Evolutionary conservation across 257 asterid genomes (phyloP), one percentile per base, ranked within the genome.

Genomic region (Nicotiana attenuata): DNA sequence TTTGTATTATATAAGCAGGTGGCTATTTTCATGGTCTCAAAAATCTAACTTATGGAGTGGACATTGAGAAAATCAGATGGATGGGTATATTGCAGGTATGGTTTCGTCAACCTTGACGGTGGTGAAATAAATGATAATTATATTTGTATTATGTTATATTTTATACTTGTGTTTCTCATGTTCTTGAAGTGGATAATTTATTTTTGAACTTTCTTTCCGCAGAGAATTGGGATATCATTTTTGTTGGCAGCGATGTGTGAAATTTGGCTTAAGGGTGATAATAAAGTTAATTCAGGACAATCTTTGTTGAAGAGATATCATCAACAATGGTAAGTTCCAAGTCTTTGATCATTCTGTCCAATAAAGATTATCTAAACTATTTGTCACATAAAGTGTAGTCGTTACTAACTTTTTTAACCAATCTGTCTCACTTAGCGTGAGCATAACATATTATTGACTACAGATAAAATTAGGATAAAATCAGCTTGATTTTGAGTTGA

Each of bases 191-290:
- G 78, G 38, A 56, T 26, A 38, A 50, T 50, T 7, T 17, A 57
- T 26, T 82, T 10, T 17, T 13, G 16, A n/a, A 6, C 76, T 38
- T 33, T 55, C 20, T 35, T 41, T 47, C 50, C 77, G 63, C 87
- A 92, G 96, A 89, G 96, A 87, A 92, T 92, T 82, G 96, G 89
- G 80, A 88, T 83, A 82, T 90, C 92, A 53, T 92, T 89, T 88
- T 86, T 63, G 75, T 77, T 87, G 47, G 90, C 90, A 66, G 96
- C 96, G 63, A 73, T 87, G 81, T 92, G 93, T 76, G 94, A 90
- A 88, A 90, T 92, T 84, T 92, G 96, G 96, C 94, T 92, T n/a
- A 81, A 92, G 83, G 88, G 85, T 29, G 90, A 87, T 53, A 91
- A 87, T 77, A 90, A 89, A 87, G 92, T 87, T 77, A 80, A 82